phyloP scores from a whole-genome alignment of 2,329 filamentous ascomycete genomes.

The Tolypocladium endophyticum region DNA sequence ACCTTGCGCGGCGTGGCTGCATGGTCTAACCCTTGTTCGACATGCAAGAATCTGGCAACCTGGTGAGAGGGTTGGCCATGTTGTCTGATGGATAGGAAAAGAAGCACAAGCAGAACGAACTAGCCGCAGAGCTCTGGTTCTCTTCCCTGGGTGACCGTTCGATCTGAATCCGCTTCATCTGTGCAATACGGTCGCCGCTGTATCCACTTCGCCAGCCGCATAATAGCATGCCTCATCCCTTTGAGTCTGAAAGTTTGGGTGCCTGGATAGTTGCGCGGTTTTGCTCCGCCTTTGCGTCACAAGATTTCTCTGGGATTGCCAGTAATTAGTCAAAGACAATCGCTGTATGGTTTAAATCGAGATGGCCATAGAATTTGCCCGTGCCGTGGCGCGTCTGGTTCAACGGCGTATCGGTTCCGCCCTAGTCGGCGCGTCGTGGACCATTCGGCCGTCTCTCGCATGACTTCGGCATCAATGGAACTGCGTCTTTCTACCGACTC shows the following conservation, averaged over 20 bases:
- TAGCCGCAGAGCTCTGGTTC: not conserved
- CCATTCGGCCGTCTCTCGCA: not conserved
- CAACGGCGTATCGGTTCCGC: not conserved
- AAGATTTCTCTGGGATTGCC: too few relatives aligned
- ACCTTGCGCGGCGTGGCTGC: conserved; percentile 1
- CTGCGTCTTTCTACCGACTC: not conserved
- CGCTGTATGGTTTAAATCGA: not conserved
- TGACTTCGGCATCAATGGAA: not conserved
- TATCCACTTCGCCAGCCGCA: not conserved
- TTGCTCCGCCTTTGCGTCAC: not conserved
- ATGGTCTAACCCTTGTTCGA: conserved; percentile 1
- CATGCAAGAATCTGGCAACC: conserved; percentile 4
- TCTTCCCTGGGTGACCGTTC: not conserved
- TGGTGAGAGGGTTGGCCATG: not conserved
- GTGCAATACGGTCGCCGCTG: not conserved
- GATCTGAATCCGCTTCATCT: not conserved
- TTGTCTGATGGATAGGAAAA: not conserved
- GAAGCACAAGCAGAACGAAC: not conserved
- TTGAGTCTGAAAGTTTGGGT: not conserved
- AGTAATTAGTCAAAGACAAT: not conserved
- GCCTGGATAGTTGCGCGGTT: not conserved
- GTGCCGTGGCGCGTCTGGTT: not conserved
- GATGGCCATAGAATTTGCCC: not conserved
- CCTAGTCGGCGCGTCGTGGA: not conserved
- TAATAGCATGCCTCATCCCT: not conserved